Conservation (phyloP, 495 filamentous ascomycete genomes). For the Alectoria sarmentosa region DNA sequence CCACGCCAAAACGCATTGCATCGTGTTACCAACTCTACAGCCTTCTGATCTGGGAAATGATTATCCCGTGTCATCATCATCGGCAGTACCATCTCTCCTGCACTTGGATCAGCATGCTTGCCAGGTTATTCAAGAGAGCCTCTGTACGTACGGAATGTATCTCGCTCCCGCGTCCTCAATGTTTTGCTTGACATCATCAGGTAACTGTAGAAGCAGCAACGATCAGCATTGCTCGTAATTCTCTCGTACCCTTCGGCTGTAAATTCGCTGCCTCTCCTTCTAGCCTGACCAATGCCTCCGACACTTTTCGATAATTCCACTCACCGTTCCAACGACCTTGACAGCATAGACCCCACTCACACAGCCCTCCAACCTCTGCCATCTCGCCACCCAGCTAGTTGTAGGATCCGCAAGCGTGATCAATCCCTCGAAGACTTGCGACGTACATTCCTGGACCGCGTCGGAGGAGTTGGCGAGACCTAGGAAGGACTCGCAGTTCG, state of each 20-base stretch:
- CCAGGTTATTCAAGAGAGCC: not conserved
- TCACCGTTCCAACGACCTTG: slow-evolving; percentile 74
- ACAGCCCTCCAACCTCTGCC: slow-evolving; percentile 85
- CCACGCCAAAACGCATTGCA: slow-evolving; percentile 6
- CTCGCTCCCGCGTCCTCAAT: slow-evolving; percentile 63
- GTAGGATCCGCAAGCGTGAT: slow-evolving; percentile 71
- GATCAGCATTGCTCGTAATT: slow-evolving; percentile 2
- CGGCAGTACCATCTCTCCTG: slow-evolving; percentile 46
- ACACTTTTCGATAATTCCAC: slow-evolving; percentile 21
- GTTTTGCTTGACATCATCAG: slow-evolving; percentile 55
- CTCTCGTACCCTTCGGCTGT: not conserved
- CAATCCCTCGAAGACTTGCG: slow-evolving; percentile 86
- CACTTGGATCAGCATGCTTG: slow-evolving; percentile 2
- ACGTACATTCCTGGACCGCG: slow-evolving; percentile 84
- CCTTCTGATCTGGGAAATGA: not conserved
- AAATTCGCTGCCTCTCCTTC: not conserved
- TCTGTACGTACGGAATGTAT: slow-evolving; percentile 53
- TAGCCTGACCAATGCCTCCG: not conserved
- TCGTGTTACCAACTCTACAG: not conserved
- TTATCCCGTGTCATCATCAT: slow-evolving; percentile 38
- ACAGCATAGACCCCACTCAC: slow-evolving; percentile 84
- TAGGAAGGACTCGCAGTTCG: slow-evolving; percentile 91
- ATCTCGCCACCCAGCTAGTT: slow-evolving; percentile 85
- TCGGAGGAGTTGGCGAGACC: slow-evolving; percentile 71
- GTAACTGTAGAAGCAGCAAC: slow-evolving; percentile 36